Conservation (phyloP, 2,329 filamentous ascomycete species). For the Penicillium decumbens region DNA sequence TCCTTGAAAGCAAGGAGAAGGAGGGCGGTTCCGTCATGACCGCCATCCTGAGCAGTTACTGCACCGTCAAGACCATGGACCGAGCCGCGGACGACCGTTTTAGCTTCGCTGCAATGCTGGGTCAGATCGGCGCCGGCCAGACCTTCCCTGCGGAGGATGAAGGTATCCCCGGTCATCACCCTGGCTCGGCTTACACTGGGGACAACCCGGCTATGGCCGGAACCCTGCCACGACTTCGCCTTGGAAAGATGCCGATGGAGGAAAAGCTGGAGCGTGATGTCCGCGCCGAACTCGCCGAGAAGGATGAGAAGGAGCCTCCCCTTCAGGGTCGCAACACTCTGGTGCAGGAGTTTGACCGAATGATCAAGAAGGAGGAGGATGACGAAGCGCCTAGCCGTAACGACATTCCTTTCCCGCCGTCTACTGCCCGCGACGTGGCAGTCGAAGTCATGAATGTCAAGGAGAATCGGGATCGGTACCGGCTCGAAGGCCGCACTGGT, state of each 20-base stretch:
- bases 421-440: constrained; percentile 80
- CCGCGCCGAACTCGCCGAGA: constrained; percentile 77
- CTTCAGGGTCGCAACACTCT: constrained; percentile 65
- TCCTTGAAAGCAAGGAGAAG: constrained; percentile 79
- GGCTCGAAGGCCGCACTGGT: constrained; percentile 76
- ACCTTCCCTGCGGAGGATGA: constrained; percentile 63
- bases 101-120: constrained; percentile 57
- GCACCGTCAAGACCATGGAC: constrained; percentile 57
- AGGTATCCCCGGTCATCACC: constrained; percentile 63
- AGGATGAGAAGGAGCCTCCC: constrained; percentile 73
- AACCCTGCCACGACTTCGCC: constrained; percentile 60
- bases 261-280: constrained; percentile 77
- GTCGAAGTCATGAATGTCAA: constrained; percentile 93
- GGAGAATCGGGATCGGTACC: constrained; percentile 87
- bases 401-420: constrained; percentile 80
- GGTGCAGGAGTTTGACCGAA: constrained; percentile 80
- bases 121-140: constrained; percentile 50
- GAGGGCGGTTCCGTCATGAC: constrained; percentile 75
- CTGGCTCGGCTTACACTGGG: constrained; percentile 58
- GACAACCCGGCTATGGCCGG: constrained; percentile 54
- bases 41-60: constrained; percentile 61
- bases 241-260: constrained; percentile 82
- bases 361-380: constrained; percentile 83
- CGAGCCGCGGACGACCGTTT: constrained; percentile 55
- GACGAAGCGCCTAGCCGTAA: constrained; percentile 74